Percentiles rank a stretch among this genome's conserved stretches.
Evolutionary conservation across 2,329 filamentous ascomycete species (phyloP).

Genomic region (Venturia asperata): DNA sequence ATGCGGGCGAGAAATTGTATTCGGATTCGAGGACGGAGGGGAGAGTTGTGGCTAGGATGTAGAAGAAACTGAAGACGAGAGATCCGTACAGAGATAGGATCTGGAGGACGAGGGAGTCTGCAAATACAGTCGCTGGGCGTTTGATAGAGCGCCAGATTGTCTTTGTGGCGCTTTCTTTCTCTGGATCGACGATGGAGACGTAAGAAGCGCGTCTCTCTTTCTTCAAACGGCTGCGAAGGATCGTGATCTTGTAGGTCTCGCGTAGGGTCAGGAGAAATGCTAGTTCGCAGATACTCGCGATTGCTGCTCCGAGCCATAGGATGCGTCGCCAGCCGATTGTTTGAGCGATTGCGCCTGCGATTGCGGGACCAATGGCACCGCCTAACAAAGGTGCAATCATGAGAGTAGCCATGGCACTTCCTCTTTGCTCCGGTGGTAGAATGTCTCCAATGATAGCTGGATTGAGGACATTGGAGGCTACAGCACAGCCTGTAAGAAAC

Average conservation of each 20-base stretch:
- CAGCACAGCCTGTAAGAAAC: conserved; percentile 39
- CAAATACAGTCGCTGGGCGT: conserved; percentile 37
- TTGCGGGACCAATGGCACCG: conserved; percentile 50
- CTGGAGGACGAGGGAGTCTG: conserved; percentile 48
- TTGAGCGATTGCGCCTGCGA: conserved; percentile 50
- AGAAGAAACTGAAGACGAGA: conserved; percentile 40
- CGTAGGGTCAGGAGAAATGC: conserved; percentile 46
- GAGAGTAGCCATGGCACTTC: conserved; percentile 51
- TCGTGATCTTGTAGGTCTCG: conserved; percentile 56
- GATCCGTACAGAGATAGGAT: conserved; percentile 41
- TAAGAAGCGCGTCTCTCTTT: conserved; percentile 24
- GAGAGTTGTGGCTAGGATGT: conserved; percentile 41
- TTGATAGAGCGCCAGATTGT: conserved; percentile 34
- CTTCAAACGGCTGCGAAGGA: conserved; percentile 37
- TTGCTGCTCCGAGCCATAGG: conserved; percentile 43
- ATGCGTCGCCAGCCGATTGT: conserved; percentile 49
- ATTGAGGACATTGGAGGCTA: conserved; percentile 50
- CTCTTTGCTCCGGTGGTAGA: conserved; percentile 51
- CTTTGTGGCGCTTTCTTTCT: conserved; percentile 22
- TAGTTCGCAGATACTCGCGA: conserved; percentile 46
- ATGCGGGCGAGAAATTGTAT: conserved; percentile 42
- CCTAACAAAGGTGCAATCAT: conserved; percentile 52
- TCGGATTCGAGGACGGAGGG: conserved; percentile 36
- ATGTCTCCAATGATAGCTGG: conserved; percentile 59
- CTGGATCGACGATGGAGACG: conserved; percentile 16